Conservation (phyloP, 2,329 filamentous ascomycete species). For the Ophiostoma montium region DNA sequence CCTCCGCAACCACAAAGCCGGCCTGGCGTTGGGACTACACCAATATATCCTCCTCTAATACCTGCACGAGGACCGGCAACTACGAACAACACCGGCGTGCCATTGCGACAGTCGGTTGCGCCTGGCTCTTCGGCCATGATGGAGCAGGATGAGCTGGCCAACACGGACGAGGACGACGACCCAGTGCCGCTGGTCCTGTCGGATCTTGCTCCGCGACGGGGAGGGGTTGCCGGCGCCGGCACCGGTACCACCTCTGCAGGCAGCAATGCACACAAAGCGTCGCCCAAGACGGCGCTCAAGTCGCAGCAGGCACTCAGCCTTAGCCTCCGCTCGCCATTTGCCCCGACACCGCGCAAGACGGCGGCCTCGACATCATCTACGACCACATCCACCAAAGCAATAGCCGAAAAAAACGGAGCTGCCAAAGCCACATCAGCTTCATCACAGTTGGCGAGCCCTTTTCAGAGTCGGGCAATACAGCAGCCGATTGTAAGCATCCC, state of each 20-base stretch:
- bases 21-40: no score
- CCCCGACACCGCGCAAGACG: no score
- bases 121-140: neutral
- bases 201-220: conserved; percentile 6
- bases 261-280: neutral
- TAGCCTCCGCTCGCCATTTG: no score
- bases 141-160: conserved; percentile 5
- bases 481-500: neutral
- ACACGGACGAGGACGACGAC: conserved; percentile 1
- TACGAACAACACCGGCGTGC: neutral
- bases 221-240: neutral
- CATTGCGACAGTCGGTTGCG: neutral
- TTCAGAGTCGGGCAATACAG: neutral
- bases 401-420: no score
- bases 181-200: conserved; percentile 8
- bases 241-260: no score
- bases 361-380: neutral
- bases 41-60: no score
- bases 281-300: neutral
- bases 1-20: neutral
- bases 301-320: neutral
- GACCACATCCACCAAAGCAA: neutral
- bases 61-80: neutral
- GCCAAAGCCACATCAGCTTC: no score
- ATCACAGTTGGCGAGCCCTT: neutral